Evolutionary conservation across 257 asterid genomes (phyloP).

Genomic region (Eucommia ulmoides): DNA sequence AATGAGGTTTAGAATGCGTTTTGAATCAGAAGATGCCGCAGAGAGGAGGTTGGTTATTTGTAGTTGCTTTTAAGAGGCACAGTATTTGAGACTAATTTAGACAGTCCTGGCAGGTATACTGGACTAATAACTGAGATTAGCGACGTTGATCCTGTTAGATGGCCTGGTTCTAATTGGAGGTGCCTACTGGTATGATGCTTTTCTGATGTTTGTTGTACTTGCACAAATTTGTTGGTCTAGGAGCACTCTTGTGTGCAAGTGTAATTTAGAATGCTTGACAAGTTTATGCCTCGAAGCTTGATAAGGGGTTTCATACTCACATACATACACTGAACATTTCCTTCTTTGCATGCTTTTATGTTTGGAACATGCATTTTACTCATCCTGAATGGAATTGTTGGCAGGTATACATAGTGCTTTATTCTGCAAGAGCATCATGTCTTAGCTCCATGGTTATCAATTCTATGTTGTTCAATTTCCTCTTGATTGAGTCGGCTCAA

Average conservation of each 20-base stretch:
- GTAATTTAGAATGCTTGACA: background rate
- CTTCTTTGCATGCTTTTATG: too few species aligned
- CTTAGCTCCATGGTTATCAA: too few species aligned
- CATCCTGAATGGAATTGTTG: too few species aligned
- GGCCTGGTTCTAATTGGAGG: constrained; percentile 98
- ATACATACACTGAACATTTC: background rate
- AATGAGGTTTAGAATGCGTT: constrained; percentile 72
- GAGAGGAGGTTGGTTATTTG: constrained; percentile 80
- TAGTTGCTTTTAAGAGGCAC: background rate
- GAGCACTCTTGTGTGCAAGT: background rate
- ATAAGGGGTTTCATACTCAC: background rate
- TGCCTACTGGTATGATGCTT: constrained; percentile 57
- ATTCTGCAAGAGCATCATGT: too few species aligned
- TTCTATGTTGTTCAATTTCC: too few species aligned
- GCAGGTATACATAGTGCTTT: too few species aligned
- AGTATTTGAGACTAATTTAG: constrained; percentile 5
- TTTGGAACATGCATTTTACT: too few species aligned
- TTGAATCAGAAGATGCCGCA: constrained; percentile 82
- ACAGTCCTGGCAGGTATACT: constrained; percentile 38
- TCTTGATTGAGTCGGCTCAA: too few species aligned
- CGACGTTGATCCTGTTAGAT: constrained; percentile 73
- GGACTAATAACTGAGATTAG: constrained; percentile 67
- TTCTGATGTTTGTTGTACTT: background rate
- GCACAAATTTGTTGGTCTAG: background rate
- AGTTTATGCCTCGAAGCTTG: background rate